Conservation (phyloP, 2,329 filamentous ascomycete genomes). For the Pestalotiopsis fici region DNA sequence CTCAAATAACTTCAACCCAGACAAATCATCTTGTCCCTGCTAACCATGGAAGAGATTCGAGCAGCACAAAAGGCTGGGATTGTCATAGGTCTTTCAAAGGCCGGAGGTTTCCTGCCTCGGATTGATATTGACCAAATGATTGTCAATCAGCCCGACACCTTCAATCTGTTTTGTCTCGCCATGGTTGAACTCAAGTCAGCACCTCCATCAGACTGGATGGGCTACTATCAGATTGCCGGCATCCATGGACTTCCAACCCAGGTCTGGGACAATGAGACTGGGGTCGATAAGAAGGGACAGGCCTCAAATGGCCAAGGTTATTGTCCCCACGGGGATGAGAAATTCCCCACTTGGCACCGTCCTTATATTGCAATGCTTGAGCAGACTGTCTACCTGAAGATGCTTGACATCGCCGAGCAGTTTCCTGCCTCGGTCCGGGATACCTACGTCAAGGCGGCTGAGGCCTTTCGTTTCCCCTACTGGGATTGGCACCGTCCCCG, state of each 20-base stretch:
- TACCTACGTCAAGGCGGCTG: conserved; percentile 2
- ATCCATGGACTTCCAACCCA: conserved; percentile 14
- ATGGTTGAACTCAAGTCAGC: neutral
- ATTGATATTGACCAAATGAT: neutral
- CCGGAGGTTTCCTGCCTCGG: neutral
- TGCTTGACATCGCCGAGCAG: neutral
- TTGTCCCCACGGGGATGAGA: conserved; percentile 22
- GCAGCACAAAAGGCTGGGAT: neutral
- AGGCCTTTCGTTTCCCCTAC: conserved; percentile 10
- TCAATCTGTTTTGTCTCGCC: neutral
- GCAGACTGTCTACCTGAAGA: conserved; percentile 13
- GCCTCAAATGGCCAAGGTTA: conserved; percentile 20
- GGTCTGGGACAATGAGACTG: conserved; percentile 16
- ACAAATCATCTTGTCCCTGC: neutral
- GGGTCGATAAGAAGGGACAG: neutral
- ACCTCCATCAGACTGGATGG: neutral
- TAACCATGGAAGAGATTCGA: neutral
- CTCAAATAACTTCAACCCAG: neutral
- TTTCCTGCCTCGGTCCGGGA: neutral
- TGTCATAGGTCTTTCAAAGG: neutral
- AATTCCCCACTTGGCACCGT: conserved; percentile 29
- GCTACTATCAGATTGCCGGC: conserved; percentile 15
- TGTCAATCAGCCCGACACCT: neutral
- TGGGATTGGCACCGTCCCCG: conserved; percentile 9
- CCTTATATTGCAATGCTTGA: conserved; percentile 27